Conservation (phyloP, 1,284 basidiomycete species). For the Leccinum ponderosum region DNA sequence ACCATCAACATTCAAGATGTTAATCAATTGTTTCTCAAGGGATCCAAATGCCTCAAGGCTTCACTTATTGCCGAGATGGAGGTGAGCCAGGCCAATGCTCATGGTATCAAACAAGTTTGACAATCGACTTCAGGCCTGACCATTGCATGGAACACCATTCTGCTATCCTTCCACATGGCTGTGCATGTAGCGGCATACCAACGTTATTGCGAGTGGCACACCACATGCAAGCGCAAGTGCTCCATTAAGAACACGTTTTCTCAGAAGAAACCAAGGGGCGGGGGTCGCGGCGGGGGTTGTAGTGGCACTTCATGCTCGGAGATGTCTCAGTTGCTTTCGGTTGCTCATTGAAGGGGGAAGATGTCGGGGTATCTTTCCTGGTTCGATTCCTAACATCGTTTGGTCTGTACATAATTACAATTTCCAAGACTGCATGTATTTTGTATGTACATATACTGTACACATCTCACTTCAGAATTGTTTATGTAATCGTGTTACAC, state of each 20-base stretch:
- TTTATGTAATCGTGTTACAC: too few species aligned
- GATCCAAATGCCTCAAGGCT: neutral
- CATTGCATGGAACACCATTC: neutral
- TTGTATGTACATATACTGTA: too few species aligned
- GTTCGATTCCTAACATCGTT: too few species aligned
- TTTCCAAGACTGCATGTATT: too few species aligned
- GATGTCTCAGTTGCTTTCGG: too few species aligned
- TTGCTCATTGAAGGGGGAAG: too few species aligned
- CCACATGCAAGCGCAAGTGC: neutral
- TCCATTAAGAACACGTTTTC: neutral
- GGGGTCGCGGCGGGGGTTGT: too few species aligned
- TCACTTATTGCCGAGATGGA: neutral
- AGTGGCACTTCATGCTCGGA: too few species aligned
- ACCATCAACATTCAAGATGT: neutral
- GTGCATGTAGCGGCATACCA: neutral
- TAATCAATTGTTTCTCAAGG: neutral
- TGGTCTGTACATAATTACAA: too few species aligned
- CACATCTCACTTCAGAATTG: too few species aligned
- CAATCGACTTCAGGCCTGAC: neutral
- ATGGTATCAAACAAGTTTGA: neutral
- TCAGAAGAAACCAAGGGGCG: neutral
- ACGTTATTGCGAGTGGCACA: neutral
- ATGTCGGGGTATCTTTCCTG: too few species aligned
- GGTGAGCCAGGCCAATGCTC: neutral
- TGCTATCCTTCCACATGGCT: neutral